A percentile compares a stretch with the other conserved stretches of the same genome.
These are phyloP conservation scores for Zygoascus tannicola DNA, from an alignment of 805 yeast species.

Conservation along the genomic window DNA sequence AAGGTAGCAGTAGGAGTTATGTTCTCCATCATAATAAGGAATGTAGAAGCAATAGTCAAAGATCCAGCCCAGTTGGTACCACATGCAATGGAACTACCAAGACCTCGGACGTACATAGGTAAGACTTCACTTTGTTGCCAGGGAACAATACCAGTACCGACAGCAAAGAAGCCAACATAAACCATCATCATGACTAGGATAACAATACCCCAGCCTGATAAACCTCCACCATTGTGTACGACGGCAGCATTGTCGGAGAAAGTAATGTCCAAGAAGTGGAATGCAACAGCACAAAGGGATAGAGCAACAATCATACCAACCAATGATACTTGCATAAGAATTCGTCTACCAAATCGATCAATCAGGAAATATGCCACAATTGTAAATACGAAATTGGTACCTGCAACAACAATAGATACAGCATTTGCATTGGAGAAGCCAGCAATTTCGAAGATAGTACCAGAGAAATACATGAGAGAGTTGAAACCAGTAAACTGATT, in stretches of 20 bases:
- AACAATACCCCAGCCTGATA: slow-evolving; percentile 74
- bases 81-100: slow-evolving; percentile 83
- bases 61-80: slow-evolving; percentile 97
- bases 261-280: slow-evolving; percentile 58
- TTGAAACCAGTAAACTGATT: slow-evolving; percentile 97
- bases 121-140: slow-evolving; percentile 97
- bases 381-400: slow-evolving; percentile 86
- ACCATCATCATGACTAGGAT: slow-evolving; percentile 76
- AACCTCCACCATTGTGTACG: slow-evolving; percentile 22
- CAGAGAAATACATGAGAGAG: slow-evolving; percentile 88
- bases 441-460: slow-evolving; percentile 81
- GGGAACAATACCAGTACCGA: slow-evolving; percentile 94
- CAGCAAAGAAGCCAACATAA: slow-evolving; percentile 82
- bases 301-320: slow-evolving; percentile 76
- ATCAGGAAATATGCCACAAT: slow-evolving; percentile 74
- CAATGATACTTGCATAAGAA: slow-evolving; percentile 61
- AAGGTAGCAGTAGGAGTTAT: slow-evolving; percentile 95
- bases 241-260: slow-evolving; percentile 8
- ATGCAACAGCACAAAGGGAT: slow-evolving; percentile 75
- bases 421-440: slow-evolving; percentile 86
- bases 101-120: slow-evolving; percentile 86
- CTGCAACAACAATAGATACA: slow-evolving; percentile 86
- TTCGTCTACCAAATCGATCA: slow-evolving; percentile 81
- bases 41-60: slow-evolving; percentile 79
- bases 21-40: slow-evolving; percentile 84